Base-by-base conservation (phyloP, 2,329 filamentous ascomycete genomes). In the Harringtonia lauricola region DNA sequence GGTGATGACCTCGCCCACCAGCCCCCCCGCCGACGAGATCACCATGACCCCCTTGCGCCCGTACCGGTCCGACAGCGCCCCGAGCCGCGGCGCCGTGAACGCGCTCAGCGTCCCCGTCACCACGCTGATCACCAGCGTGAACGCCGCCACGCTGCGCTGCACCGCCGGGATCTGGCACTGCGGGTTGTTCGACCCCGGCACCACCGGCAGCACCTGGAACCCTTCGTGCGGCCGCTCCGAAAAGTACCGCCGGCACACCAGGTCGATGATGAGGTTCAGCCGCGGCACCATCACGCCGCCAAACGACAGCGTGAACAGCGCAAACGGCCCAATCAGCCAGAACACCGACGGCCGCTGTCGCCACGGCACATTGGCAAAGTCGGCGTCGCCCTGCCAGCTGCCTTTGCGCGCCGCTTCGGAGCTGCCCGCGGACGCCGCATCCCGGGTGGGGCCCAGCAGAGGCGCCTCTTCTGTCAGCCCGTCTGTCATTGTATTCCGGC, bases 261-360 rank as follows among this genome's bases (percentile, higher is more conserved):
- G 71, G 46, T 81, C 74, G 48, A 94, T 71, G 49, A 94, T 86
- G 63, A 95, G 65, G 56, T 95, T 94, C 49, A 95, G 71, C 59
- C 84, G 92, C 10, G 90, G 89, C 9, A 95, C 86, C 8, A 92
- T 69, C 8, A 86, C 76, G 45, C 86, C 87, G 28, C 90, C 92
- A 60, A 92, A 90, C 0, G 89, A 88, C 43, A 94, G 67, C 0
- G 87, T 86, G 57, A 87, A 90, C 36, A 95, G 63, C 44, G 84
- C 71, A 61, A 89, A 92, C 1, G 88, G 85, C 0, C 75, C 77
- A 8, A 96, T 61, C 5, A 96, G 70, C 86, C 88, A 96, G 61
- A 72, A 86, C 65, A 81, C 76, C 38, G 77, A 81, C 14, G 82
- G 81, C 51, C 59, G 66, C 49, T 65, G 72, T 67, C 77, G 79